A percentile compares a stretch with the other conserved stretches of the same genome.
Evolutionary conservation across 129 eudicot genomes (phyloP).

Genomic region (Gnaphalium uliginosum): DNA sequence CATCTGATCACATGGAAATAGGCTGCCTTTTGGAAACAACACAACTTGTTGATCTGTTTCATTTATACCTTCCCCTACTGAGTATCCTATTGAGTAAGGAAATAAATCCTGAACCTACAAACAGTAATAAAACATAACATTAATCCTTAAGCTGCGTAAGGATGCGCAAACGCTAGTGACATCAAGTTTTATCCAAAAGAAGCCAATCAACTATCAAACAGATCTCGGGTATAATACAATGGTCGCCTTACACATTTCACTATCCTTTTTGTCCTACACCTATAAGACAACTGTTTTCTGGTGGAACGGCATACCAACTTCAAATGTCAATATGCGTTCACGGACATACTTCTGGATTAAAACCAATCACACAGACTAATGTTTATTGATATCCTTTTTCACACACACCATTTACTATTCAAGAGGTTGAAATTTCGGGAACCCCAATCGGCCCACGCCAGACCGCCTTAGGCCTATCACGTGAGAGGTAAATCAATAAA

Average conservation of each 20-base stretch:
- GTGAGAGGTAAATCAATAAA: too few relatives aligned
- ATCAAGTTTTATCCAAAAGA: neutral
- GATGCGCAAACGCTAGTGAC: neutral
- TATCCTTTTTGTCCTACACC: neutral
- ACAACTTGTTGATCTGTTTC: constrained; percentile 26
- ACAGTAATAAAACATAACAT: constrained; percentile 18
- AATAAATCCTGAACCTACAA: constrained; percentile 68
- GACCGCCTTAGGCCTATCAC: too few relatives aligned
- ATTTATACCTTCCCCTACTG: neutral
- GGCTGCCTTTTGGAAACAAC: constrained; percentile 53
- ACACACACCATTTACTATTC: too few relatives aligned
- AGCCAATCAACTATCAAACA: neutral
- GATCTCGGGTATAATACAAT: neutral
- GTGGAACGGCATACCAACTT: neutral
- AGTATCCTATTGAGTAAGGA: constrained; percentile 66
- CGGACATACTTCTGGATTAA: too few relatives aligned
- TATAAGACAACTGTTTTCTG: neutral
- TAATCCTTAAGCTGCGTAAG: neutral
- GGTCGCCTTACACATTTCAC: neutral
- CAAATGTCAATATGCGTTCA: neutral
- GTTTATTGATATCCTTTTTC: too few relatives aligned
- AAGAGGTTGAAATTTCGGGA: too few relatives aligned
- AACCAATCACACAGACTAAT: too few relatives aligned
- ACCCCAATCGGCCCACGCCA: too few relatives aligned
- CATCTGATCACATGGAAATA: constrained; percentile 50